Evolutionary conservation across 2,329 filamentous ascomycete genomes (phyloP), one percentile per base, ranked within the genome.

Genomic region (Drechslerella coelobrocha): DNA sequence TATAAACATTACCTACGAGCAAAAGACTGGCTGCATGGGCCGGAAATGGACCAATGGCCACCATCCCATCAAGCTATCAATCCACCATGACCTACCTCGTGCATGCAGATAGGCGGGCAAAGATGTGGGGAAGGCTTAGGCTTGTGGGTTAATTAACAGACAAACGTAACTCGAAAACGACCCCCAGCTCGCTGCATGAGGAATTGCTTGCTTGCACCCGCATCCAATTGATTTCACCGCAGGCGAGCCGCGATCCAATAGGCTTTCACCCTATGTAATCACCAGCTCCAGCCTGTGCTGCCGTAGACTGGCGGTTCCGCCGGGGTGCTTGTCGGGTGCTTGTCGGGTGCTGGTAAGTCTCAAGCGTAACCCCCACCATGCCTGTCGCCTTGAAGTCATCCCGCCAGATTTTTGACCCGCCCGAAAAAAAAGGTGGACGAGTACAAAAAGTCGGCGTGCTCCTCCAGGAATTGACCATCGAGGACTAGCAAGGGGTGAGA

Each of bases 311-410:
- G 37, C 21, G 34, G 12, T 39, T 14, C 34, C 53, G 26, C 61
- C 29, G 55, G 62, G 62, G 54, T 19, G 47, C 62, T 48, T 5
- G 62, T 68, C 54, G 34, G 45, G n/a, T n/a, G n/a, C n/a, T n/a
- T n/a, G n/a, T n/a, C n/a, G n/a, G n/a, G n/a, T n/a, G n/a, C n/a
- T n/a, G n/a, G n/a, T n/a, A n/a, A 34, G 12, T 34, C 34, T 14
- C 4, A 61, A 61, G 61, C 56, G 63, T 68, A 68, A 61, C 63
- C 63, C 63, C 63, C 63, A 68, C 63, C 56, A 61, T 53, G n/a
- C 62, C 54, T 68, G 61, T 60, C 61, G 54, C 54, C 54, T 48
- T 68, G 62, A 68, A 61, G 62, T 68, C 62, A 68, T 68, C 27
- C 50, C 23, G 37, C 39, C 19, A 21, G 6, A 29, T 50, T 68